These are phyloP conservation scores for Nannizziopsis barbatae DNA, from an alignment of 2,329 filamentous ascomycete genomes.

Conservation along the genomic window DNA sequence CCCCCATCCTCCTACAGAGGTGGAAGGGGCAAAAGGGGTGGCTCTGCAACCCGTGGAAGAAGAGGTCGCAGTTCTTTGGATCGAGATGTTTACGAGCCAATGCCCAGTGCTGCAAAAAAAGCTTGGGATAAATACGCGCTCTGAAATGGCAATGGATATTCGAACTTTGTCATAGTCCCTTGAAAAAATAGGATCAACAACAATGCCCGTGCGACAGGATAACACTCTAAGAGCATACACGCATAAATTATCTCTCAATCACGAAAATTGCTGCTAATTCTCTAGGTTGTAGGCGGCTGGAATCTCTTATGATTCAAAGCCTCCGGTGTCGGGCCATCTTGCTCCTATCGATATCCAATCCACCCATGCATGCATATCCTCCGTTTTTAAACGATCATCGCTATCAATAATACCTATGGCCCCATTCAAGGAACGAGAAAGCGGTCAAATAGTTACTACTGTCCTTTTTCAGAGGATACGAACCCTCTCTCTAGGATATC, in stretches of 20 bases:
- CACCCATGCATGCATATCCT: too few relatives aligned
- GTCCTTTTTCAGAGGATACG: conserved; percentile 36
- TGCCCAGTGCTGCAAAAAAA: conserved; percentile 26
- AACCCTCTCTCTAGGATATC: conserved; percentile 65
- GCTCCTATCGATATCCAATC: too few relatives aligned
- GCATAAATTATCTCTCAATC: conserved; percentile 1
- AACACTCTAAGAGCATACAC: too few relatives aligned
- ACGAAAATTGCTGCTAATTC: background rate
- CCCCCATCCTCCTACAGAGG: conserved; percentile 13
- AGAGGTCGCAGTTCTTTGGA: conserved; percentile 14
- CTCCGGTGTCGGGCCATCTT: too few relatives aligned
- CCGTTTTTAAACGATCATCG: too few relatives aligned
- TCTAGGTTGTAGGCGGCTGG: background rate
- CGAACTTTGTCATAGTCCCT: too few relatives aligned
- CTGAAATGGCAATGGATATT: conserved; percentile 11
- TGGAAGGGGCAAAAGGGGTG: conserved; percentile 16
- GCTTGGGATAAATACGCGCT: conserved; percentile 26
- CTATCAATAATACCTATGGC: too few relatives aligned
- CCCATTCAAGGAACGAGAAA: too few relatives aligned
- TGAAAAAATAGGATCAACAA: too few relatives aligned
- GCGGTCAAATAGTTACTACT: too few relatives aligned
- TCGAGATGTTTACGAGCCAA: conserved; percentile 24
- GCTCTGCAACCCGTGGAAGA: conserved; percentile 12
- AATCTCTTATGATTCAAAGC: background rate
- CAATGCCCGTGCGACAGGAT: too few relatives aligned